Evolutionary conservation across 768 basidiomycete genomes (phyloP).

Genomic region (Boletus rubropictus): DNA sequence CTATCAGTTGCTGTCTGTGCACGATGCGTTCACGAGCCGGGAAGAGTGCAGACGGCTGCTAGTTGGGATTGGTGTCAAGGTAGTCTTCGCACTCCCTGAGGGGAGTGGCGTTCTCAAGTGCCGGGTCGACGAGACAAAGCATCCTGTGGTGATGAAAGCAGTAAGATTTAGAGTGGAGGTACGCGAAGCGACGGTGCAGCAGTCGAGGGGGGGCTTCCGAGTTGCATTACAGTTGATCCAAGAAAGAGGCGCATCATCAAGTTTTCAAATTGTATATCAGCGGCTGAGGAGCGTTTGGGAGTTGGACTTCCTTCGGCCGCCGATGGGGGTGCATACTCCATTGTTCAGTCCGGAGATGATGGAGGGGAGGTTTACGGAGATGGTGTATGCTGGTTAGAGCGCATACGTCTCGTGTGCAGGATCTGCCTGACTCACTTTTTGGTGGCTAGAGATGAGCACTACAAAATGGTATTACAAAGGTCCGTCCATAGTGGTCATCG

Average conservation of each 20-base stretch:
- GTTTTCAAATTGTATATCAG: slow-evolving; percentile 69
- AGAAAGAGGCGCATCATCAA: slow-evolving; percentile 83
- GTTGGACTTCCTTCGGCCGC: slow-evolving; percentile 38
- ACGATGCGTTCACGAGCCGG: slow-evolving; percentile 58
- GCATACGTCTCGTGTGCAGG: slow-evolving; percentile 8
- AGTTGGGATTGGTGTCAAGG: slow-evolving; percentile 62
- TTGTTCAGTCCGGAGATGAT: slow-evolving; percentile 27
- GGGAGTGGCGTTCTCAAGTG: slow-evolving; percentile 71
- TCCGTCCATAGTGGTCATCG: slow-evolving; percentile 36
- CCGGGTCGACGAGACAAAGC: slow-evolving; percentile 59
- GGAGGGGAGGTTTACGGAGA: slow-evolving; percentile 27
- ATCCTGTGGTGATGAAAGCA: slow-evolving; percentile 54
- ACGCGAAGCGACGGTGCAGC: slow-evolving; percentile 36
- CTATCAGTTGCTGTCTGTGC: slow-evolving; percentile 52
- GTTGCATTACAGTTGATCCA: slow-evolving; percentile 64
- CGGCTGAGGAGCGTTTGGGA: slow-evolving; percentile 68
- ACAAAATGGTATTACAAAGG: slow-evolving; percentile 13
- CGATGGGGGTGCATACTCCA: slow-evolving; percentile 13
- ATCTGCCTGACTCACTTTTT: slow-evolving; percentile 11
- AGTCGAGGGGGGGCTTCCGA: slow-evolving; percentile 43
- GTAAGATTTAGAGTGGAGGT: slow-evolving; percentile 84
- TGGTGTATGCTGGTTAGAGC: slow-evolving; percentile 29
- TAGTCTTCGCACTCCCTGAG: slow-evolving; percentile 59
- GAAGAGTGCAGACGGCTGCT: slow-evolving; percentile 71
- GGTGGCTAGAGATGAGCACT: not conserved